Conservation (phyloP, 176 grass and related monocot genomes). For the Paspalum vaginatum region DNA sequence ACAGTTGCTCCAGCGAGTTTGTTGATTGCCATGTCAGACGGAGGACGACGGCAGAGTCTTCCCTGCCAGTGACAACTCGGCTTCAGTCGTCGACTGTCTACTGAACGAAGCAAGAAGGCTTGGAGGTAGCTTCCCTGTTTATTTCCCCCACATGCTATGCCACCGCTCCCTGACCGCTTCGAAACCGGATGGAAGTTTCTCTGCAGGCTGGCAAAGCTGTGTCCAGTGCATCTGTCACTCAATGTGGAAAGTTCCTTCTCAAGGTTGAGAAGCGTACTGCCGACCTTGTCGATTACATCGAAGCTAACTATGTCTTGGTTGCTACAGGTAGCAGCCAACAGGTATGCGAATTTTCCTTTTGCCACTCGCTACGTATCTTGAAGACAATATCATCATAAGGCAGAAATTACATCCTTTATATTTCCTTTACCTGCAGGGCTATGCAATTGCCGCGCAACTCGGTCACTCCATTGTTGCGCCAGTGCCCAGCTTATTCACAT, state of each 20-base stretch:
- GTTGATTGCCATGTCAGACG: conserved; percentile 43
- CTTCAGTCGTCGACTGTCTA: conserved; percentile 81
- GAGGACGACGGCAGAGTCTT: conserved; percentile 97
- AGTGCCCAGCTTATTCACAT: conserved; percentile 92
- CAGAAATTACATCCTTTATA: conserved; percentile 7
- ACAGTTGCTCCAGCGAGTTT: background rate
- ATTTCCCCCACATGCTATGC: background rate
- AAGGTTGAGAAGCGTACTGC: conserved; percentile 77
- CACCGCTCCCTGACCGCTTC: background rate
- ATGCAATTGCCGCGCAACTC: conserved; percentile 64
- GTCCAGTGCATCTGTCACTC: conserved; percentile 54
- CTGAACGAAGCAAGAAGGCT: conserved; percentile 78
- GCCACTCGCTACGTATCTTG: background rate
- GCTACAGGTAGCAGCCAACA: conserved; percentile 81
- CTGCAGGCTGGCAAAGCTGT: conserved; percentile 88
- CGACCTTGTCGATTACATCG: conserved; percentile 72
- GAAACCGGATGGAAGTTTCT: conserved; percentile 65
- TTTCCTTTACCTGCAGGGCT: conserved; percentile 57
- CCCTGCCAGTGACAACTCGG: conserved; percentile 74
- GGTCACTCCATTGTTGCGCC: conserved; percentile 79
- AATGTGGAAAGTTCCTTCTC: conserved; percentile 60
- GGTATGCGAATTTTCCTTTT: conserved; percentile 40
- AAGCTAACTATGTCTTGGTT: conserved; percentile 68
- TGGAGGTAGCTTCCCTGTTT: conserved; percentile 58
- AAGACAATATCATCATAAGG: background rate